Base-by-base conservation (phyloP, 345 rosid species). In the Lepidium didymum region DNA sequence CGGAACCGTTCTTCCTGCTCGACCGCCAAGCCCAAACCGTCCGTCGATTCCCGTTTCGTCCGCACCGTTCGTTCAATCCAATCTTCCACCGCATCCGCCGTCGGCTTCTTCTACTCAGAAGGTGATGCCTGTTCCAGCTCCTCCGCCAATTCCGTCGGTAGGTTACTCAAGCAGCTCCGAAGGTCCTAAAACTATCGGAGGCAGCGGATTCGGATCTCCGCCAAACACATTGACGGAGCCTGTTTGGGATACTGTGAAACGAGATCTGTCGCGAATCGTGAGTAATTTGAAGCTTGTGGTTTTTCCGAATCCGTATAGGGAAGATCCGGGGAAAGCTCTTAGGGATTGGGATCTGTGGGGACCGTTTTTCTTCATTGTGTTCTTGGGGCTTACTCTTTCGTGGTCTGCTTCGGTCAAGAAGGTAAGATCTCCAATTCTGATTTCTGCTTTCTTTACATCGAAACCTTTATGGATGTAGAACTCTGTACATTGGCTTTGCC, bases 341-440 rank as follows among this genome's bases (percentile, higher is more conserved):
- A 78, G 97, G 71, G 97, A 95, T 80, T 95, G 99, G 99, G 99
- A 91, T 86, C 88, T 94, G 0, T 94, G 99, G 96, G 96, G 99
- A 3, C 99, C 97, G 0, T 95, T 91, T 69, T 95, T 95, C 86
- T 91, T 91, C 64, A 87, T 95, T 23, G 96, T 95, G 31, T 91
- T 91, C 70, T 68, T 89, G 59, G 99, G 99, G 0, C 99, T 95
- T 36, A 74, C 83, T 44, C 96, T 95, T 14, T 95, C 99, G 2
- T 75, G 78, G 78, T 75, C 78, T 51, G 78, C 78, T 68, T 75
- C 79, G 0, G 79, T 75, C 10, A 75, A 75, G 47, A 75, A 75
- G 75, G 79, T 75, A 12, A 19, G 59, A 29, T 27, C 25, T 33
- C 8, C 14, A 27, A 44, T 37, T 68, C n/a, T 1, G 16, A 23